Evolutionary conservation across 495 filamentous ascomycete genomes (phyloP).

Genomic region (Aspergillus haitiensis): DNA sequence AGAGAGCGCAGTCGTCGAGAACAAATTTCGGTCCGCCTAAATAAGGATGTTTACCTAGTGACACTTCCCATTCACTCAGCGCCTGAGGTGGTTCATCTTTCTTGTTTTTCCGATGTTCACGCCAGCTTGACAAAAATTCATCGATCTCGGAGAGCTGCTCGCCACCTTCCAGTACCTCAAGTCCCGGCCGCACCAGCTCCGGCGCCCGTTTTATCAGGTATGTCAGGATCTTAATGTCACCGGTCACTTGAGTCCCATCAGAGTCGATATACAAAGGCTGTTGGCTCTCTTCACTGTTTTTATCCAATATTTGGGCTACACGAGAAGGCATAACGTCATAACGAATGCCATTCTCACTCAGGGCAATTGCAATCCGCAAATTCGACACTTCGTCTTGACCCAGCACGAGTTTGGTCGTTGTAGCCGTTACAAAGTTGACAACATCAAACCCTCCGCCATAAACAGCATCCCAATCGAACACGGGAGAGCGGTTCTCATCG

Average conservation of each 20-base stretch:
- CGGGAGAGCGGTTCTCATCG: conserved; percentile 71
- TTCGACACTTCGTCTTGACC: conserved; percentile 57
- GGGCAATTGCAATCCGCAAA: conserved; percentile 54
- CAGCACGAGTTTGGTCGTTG: conserved; percentile 52
- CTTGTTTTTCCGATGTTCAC: conserved; percentile 21
- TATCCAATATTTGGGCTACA: background rate
- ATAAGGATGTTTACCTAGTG: conserved; percentile 49
- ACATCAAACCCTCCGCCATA: conserved; percentile 90
- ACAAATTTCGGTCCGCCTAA: conserved; percentile 56
- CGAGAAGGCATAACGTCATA: conserved; percentile 40
- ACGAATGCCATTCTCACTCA: conserved; percentile 60
- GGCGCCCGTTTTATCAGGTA: conserved; percentile 30
- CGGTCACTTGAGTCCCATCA: conserved; percentile 32
- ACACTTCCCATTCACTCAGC: conserved; percentile 52
- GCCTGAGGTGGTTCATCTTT: conserved; percentile 21
- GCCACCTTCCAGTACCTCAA: conserved; percentile 37
- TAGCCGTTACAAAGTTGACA: conserved; percentile 64
- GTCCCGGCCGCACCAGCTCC: conserved; percentile 32
- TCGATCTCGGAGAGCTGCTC: conserved; percentile 34
- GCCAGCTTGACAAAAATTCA: conserved; percentile 35
- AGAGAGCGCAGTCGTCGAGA: conserved; percentile 70
- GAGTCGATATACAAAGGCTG: conserved; percentile 33
- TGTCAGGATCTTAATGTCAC: conserved; percentile 38
- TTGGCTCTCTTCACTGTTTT: background rate
- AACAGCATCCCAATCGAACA: conserved; percentile 74